Evolutionary conservation across 495 filamentous ascomycete species (phyloP).

Genomic region (Oleoguttula mirabilis): DNA sequence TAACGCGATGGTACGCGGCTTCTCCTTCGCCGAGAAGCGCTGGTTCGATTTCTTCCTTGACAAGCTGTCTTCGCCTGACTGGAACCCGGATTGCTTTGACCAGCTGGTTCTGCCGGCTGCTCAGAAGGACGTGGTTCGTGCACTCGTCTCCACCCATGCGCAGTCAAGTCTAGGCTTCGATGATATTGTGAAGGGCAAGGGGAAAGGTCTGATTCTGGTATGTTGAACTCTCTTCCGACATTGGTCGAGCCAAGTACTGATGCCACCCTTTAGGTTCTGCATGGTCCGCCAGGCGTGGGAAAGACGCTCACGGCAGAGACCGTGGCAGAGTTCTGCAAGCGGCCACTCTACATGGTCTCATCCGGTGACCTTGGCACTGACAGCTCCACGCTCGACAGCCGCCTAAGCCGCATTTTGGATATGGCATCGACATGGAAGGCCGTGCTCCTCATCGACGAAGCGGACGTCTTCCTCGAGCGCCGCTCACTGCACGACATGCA

Average conservation of each 20-base stretch:
- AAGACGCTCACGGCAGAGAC: constrained; percentile 21
- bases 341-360: constrained; percentile 17
- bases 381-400: constrained; percentile 4
- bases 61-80: constrained; percentile 5
- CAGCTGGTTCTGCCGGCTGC: constrained; percentile 14
- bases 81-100: constrained; percentile 17
- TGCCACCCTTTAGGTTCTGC: too few relatives aligned
- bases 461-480: constrained; percentile 17
- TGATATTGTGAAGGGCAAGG: constrained; percentile 20
- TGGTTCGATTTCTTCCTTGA: constrained; percentile 17
- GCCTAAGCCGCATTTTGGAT: constrained; percentile 11
- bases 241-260: too few relatives aligned
- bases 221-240: too few relatives aligned
- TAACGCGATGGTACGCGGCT: constrained; percentile 17
- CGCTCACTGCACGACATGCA: constrained; percentile 9
- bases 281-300: constrained; percentile 17
- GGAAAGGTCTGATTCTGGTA: constrained; percentile 18
- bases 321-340: constrained; percentile 18
- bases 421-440: constrained; percentile 16
- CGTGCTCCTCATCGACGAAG: constrained; percentile 14
- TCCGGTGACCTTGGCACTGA: constrained; percentile 13
- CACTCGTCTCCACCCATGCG: constrained; percentile 12
- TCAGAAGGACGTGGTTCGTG: constrained; percentile 16
- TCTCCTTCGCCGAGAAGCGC: constrained; percentile 17
- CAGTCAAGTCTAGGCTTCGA: constrained; percentile 10